Evolutionary conservation across 768 basidiomycete genomes (phyloP).

Genomic region (Pisolithus microcarpus): DNA sequence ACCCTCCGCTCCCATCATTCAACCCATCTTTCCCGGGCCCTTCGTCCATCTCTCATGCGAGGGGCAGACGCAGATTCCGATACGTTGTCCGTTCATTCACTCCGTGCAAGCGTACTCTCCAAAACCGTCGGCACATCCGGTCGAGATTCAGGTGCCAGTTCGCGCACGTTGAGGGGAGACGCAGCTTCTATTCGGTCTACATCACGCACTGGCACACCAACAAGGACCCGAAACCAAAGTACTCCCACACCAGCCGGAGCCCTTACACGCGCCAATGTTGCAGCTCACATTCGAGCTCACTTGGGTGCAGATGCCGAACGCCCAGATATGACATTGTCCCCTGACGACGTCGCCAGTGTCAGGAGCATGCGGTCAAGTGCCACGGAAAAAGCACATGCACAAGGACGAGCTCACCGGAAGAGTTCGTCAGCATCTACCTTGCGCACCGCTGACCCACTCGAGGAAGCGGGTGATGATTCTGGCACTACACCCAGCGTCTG

Average conservation of each 20-base stretch:
- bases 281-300: slow-evolving; percentile 17
- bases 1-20: slow-evolving; percentile 3
- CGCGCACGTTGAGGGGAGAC: slow-evolving; percentile 19
- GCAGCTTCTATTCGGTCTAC: slow-evolving; percentile 40
- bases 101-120: slow-evolving; percentile 38
- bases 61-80: slow-evolving; percentile 31
- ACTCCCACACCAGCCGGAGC: slow-evolving; percentile 14
- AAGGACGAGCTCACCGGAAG: slow-evolving; percentile 13
- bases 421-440: slow-evolving; percentile 15
- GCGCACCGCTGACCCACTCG: background rate
- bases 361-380: slow-evolving; percentile 19
- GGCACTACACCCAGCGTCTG: background rate
- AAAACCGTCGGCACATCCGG: slow-evolving; percentile 20
- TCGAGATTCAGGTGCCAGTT: slow-evolving; percentile 23
- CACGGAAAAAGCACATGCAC: slow-evolving; percentile 18
- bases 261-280: slow-evolving; percentile 14
- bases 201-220: slow-evolving; percentile 28
- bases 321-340: slow-evolving; percentile 72
- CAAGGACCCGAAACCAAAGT: slow-evolving; percentile 19
- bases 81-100: slow-evolving; percentile 38
- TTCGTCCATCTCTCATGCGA: slow-evolving; percentile 23
- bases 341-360: slow-evolving; percentile 28
- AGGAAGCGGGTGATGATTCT: background rate
- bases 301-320: slow-evolving; percentile 30
- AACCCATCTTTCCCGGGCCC: slow-evolving; percentile 20